Base-by-base conservation (phyloP, 352 stramenopile genomes). In the Thraustochytrium sp. region DNA sequence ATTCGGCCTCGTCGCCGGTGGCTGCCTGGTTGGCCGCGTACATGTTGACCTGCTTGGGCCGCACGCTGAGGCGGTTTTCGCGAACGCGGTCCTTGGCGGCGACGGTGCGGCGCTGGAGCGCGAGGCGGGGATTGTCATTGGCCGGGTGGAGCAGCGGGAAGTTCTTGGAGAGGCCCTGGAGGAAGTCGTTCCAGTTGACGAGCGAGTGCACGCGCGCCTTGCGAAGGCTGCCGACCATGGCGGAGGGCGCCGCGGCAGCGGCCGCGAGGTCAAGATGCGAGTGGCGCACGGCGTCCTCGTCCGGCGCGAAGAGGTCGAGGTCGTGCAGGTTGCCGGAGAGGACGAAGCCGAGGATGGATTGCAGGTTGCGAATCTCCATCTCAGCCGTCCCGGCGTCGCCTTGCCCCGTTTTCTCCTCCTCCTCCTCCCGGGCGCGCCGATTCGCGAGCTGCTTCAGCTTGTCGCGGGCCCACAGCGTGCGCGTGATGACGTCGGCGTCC, bases 161-260 rank as follows among this genome's bases (percentile, higher is more conserved):
- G 11, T 80, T 23, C 44, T 80, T 80, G 46, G 13, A 23, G 46
- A 80, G 31, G 21, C 48, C 68, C 23, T 80, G 68, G 37, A 80
- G n/a, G 46, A 80, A 80, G 38, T 80, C 68, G 34, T 80, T 80
- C 68, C 68, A 80, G 68, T 63, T 80, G 13, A n/a, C 23, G 29
- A 63, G 49, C 8, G 42, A 37, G 16, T 80, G 68, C 11, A 80
- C 23, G 26, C 48, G 31, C 18, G 68, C 68, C 42, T 80, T 80
- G 42, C 49, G 65, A 13, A 77, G 42, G 34, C 64, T 55, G 42
- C 49, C 65, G 11, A 77, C 29, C 42, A 62, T 62, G 9, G 42
- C 59, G 2, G 59, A 72, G 11, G 59, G 23, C 4, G 59, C 21
- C 2, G 68, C 51, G 21, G 34, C n/a, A 48, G 1, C 23, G 29